phyloP scores from a whole-genome alignment of 768 basidiomycete species.

The Hydnomerulius pinastri region DNA sequence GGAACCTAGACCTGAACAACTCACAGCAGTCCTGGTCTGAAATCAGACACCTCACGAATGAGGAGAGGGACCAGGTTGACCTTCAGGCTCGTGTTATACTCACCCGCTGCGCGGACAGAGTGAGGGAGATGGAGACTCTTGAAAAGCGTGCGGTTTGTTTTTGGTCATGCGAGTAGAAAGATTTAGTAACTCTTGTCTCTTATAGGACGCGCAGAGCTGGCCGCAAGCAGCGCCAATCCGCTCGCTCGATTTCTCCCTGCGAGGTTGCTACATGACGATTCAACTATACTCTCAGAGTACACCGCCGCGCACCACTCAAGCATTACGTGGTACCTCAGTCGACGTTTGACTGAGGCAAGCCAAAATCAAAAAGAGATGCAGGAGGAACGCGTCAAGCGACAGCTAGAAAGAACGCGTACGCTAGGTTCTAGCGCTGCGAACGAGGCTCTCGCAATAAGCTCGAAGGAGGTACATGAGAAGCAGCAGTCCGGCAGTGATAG shows the following conservation, averaged over 20 bases:
- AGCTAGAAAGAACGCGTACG: constrained; percentile 79
- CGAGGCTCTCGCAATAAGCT: constrained; percentile 52
- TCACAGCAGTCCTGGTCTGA: constrained; percentile 58
- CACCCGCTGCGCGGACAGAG: constrained; percentile 80
- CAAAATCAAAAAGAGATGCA: constrained; percentile 86
- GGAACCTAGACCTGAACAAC: constrained; percentile 57
- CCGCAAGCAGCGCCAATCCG: constrained; percentile 63
- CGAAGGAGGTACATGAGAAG: constrained; percentile 29
- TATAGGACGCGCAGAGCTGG: constrained; percentile 67
- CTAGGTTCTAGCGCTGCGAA: constrained; percentile 79
- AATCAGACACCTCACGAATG: constrained; percentile 75
- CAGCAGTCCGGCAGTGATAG: constrained; percentile 38
- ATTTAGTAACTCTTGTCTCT: constrained; percentile 13
- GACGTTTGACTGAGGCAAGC: constrained; percentile 77
- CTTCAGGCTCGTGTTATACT: constrained; percentile 86
- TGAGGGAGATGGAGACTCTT: constrained; percentile 83
- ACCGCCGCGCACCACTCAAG: constrained; percentile 90
- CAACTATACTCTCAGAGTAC: constrained; percentile 55
- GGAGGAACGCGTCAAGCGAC: constrained; percentile 88
- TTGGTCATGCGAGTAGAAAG: constrained; percentile 15
- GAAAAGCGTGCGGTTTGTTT: constrained; percentile 75
- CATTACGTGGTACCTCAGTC: constrained; percentile 88
- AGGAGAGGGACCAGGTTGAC: constrained; percentile 96
- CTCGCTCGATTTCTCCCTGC: constrained; percentile 71
- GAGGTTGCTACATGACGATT: constrained; percentile 63